A percentile compares a stretch with the other conserved stretches of the same genome.
Conservation (phyloP, 257 asterid genomes). For the Vinca minor region DNA sequence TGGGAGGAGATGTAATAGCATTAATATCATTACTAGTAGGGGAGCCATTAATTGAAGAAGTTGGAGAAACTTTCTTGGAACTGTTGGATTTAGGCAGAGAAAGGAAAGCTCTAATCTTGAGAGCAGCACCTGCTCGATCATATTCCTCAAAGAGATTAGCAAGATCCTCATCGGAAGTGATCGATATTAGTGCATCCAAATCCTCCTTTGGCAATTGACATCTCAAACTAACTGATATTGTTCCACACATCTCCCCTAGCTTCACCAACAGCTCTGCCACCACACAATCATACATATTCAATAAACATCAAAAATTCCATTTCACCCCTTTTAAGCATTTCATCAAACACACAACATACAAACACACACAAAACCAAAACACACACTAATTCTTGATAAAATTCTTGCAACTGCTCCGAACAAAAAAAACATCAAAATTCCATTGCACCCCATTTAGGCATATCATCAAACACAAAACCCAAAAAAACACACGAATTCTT, state of each 20-base stretch:
- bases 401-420: background rate
- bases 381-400: background rate
- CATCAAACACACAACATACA: background rate
- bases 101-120: constrained; percentile 64
- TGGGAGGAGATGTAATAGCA: constrained; percentile 54
- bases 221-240: constrained; percentile 45
- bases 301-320: constrained; percentile 7
- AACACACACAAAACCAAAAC: background rate
- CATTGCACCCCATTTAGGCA: background rate
- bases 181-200: constrained; percentile 64
- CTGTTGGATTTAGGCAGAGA: constrained; percentile 38
- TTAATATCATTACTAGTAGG: constrained; percentile 22
- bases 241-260: constrained; percentile 57
- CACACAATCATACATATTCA: constrained; percentile 3
- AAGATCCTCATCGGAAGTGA: constrained; percentile 75
- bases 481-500: background rate
- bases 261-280: constrained; percentile 54
- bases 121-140: constrained; percentile 33
- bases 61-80: constrained; percentile 35
- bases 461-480: background rate
- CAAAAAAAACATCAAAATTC: constrained; percentile 9
- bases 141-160: constrained; percentile 70
- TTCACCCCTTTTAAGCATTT: background rate
- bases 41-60: constrained; percentile 41
- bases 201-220: constrained; percentile 78